Evolutionary conservation across 1,139 yeast species (phyloP).

Genomic region (Meyerozyma guilliermondii): DNA sequence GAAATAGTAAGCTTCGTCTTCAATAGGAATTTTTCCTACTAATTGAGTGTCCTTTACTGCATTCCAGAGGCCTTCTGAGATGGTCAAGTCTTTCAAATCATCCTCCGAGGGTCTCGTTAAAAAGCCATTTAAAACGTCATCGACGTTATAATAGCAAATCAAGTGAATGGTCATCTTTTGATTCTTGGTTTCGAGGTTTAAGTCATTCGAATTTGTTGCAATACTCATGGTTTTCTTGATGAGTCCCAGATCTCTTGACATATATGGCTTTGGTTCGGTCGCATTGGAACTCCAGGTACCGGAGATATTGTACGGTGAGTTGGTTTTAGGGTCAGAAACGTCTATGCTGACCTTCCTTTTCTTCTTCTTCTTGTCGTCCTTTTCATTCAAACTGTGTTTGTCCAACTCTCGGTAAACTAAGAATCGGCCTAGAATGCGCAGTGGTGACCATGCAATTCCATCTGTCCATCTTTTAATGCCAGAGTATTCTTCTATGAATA

Average conservation of each 20-base stretch:
- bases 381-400: slow-evolving; percentile 37
- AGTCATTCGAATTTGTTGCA: slow-evolving; percentile 36
- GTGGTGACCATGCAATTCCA: slow-evolving; percentile 89
- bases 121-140: slow-evolving; percentile 59
- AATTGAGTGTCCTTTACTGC: slow-evolving; percentile 58
- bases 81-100: slow-evolving; percentile 44
- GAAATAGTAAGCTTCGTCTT: slow-evolving; percentile 49
- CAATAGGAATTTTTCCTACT: slow-evolving; percentile 50
- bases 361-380: slow-evolving; percentile 31
- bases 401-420: slow-evolving; percentile 78
- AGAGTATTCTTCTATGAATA: slow-evolving; percentile 75
- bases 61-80: slow-evolving; percentile 56
- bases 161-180: slow-evolving; percentile 59
- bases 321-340: slow-evolving; percentile 5
- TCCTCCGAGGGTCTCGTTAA: slow-evolving; percentile 58
- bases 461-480: slow-evolving; percentile 95
- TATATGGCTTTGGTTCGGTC: slow-evolving; percentile 12
- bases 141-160: slow-evolving; percentile 71
- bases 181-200: slow-evolving; percentile 21
- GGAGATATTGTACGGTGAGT: background rate
- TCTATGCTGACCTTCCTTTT: slow-evolving; percentile 19
- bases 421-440: slow-evolving; percentile 78
- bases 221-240: slow-evolving; percentile 79
- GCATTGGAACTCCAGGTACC: background rate
- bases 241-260: slow-evolving; percentile 70